Evolutionary conservation across 2,329 filamentous ascomycete genomes (phyloP).

Genomic region (Mycosphaerella sp.): DNA sequence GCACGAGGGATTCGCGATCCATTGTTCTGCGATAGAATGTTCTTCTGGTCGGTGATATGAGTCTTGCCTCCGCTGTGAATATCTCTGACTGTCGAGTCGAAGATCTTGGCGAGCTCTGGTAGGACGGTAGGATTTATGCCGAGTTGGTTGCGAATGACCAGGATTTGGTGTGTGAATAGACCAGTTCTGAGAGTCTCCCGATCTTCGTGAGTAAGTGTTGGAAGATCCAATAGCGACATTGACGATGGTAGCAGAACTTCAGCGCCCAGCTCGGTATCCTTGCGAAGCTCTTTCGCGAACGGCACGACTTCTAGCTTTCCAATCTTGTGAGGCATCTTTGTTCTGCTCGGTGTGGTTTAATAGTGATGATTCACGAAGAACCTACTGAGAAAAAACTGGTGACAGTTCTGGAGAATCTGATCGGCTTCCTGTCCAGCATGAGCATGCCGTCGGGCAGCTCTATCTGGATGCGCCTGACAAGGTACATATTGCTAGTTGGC

Average conservation of each 20-base stretch:
- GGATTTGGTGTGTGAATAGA: constrained; percentile 21
- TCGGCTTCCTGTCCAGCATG: not conserved
- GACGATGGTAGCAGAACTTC: constrained; percentile 14
- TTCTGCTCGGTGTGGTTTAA: not conserved
- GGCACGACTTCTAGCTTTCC: constrained; percentile 7
- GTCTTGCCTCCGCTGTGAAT: constrained; percentile 23
- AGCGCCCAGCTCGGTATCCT: constrained; percentile 17
- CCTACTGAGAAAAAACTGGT: too few species aligned
- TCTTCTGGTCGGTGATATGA: constrained; percentile 16
- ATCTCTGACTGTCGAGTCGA: constrained; percentile 18
- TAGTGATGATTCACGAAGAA: not conserved
- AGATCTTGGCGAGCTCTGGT: constrained; percentile 17
- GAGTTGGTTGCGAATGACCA: constrained; percentile 20
- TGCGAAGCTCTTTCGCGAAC: constrained; percentile 10
- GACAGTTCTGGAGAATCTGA: too few species aligned
- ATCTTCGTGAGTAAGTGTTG: constrained; percentile 12
- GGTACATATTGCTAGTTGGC: not conserved
- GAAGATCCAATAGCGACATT: constrained; percentile 7
- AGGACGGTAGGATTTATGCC: constrained; percentile 18
- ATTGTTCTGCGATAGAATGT: constrained; percentile 10
- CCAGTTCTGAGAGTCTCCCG: constrained; percentile 13
- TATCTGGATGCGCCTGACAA: not conserved
- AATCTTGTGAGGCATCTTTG: constrained; percentile 15
- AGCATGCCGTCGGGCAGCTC: not conserved
- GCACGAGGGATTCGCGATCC: constrained; percentile 14